Base-by-base conservation (phyloP, 768 basidiomycete species). In the Termitomyces sp. region DNA sequence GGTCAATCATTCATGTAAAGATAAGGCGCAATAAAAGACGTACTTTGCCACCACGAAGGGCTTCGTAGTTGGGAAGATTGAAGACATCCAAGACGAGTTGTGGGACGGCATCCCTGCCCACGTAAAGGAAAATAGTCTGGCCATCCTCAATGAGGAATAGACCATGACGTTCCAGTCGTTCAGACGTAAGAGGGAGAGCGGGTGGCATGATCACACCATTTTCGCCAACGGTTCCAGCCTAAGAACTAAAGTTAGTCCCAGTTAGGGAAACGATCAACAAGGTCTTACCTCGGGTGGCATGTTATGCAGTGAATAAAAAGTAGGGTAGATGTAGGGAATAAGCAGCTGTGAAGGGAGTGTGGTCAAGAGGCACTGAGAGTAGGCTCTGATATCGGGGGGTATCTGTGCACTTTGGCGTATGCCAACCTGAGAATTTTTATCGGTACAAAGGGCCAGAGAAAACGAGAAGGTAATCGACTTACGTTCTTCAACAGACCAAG, bases 101-200 rank as follows among this genome's bases (percentile, higher is more conserved):
- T 10, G 96, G 93, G n/a, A 98, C 94, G 8, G 97, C 94, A 72
- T 98, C 96, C 36, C 95, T 87, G n/a, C 97, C 97, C 54, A 99
- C 86, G 90, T 94, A 98, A 52, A 98, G 81, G 86, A 99, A 98
- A 70, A 99, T 92, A 25, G 92, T 96, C 74, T 98, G 97, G 1
- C 92, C 92, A 72, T 98, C 96, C 74, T 98, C 97, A 66, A 99
- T 97, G 64, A 99, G 75, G 85, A 89, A 98, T 58, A 99, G 80
- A 60, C 97, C 97, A 68, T 98, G 95, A 54, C 96, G 82, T 74
- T 98, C 96, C 57, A 99, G 79, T 43, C 94, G 83, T 74, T 98
- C 96, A n/a, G 93, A 94, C 1, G 95, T 96, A 60, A 95, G 84
- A 31, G 96, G 96, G 5, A 97, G 79, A 4, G 92, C 83, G 2